Evolutionary conservation across 2,329 filamentous ascomycete genomes (phyloP), one percentile per base, ranked within the genome.

Genomic region (Mollisia scopiformis): DNA sequence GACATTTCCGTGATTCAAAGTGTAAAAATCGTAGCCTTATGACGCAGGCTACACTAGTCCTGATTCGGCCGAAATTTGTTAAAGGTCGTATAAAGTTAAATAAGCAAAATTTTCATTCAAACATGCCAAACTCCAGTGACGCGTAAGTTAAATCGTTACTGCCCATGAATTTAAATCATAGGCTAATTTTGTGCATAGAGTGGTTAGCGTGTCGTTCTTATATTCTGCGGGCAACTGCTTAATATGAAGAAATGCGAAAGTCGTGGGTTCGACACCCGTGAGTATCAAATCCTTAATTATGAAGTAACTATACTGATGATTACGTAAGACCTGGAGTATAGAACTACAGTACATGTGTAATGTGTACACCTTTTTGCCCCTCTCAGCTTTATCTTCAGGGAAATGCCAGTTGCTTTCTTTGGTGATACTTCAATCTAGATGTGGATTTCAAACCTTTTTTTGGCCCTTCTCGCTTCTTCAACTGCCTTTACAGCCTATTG

Each of bases 121-220:
- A 70, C 62, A 68, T 65, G 49, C 61, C 60, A 67, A 68, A 68
- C 64, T 68, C 64, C 64, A 66, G 64, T 65, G 68, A 71, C 68
- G 69, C 69, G 68, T 71, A 69, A 69, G 69, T 69, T 43, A n/a
- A 37, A 37, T 65, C 57, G 58, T 66, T 57, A 56, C 64, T 67
- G 66, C 64, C 63, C 64, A 43, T 62, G 63, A 63, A n/a, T 59
- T 31, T 54, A 19, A 65, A 66, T 61, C 62, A 64, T 27, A 61
- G 63, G 66, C 67, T 69, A 67, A 69, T 58, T 43, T 57, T 54
- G 49, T 55, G 49, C 28, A 62, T 59, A 69, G 67, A 71, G 69
- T 70, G 69, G 69, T 71, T 71, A 71, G 69, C 69, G 69, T 71
- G 69, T 71, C 69, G 69, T 71, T 71, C 69, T 71, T 71, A 71